Base-by-base conservation (phyloP, 768 basidiomycete genomes). In the Arthromyces matolae region DNA sequence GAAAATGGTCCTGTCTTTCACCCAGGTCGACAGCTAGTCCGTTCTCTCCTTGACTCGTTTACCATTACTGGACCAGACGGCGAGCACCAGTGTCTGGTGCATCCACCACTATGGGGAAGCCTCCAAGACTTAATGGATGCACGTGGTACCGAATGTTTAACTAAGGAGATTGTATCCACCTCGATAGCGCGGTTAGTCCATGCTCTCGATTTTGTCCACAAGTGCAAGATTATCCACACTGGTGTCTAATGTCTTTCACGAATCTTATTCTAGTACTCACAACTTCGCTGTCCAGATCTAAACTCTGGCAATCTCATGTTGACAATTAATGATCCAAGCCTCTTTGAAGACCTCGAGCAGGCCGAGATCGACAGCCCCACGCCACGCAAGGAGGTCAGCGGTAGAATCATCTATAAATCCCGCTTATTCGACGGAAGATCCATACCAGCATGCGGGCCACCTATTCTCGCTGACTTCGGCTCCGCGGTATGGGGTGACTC, bases 401-500 rank as follows among this genome's bases (percentile, higher is more conserved):
- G 48, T 16, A 24, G 55, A 18, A 38, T 51, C 16, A 49, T 57
- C 28, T 57, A 56, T 38, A 24, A 32, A 23, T 51, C 58, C 18
- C 39, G 50, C 19, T 25, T 25, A 14, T 34, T 50, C 19, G 22
- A 8, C 39, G 8, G 42, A 24, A 3, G 14, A 32, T 7, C 33
- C 35, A 19, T 16, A 48, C 19, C 19, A 46, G 56, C 39, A 51
- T 36, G 18, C n/a, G 49, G 39, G 24, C 27, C 27, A 25, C 39
- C 56, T 35, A 38, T 55, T 3, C 52, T 58, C 18, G 53, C 52
- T 42, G 56, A 60, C 54, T 57, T 62, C 52, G 56, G 62, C 48
- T 49, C 48, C 47, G 62, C 56, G 5, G 32, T 37, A 35, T 45
- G 29, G 23, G 45, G 44, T 27, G 47, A n/a, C n/a, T n/a, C n/a